Evolutionary conservation across 352 stramenopile species (phyloP), one percentile per base, ranked within the genome.

Genomic region (Achlya hypogyna): DNA sequence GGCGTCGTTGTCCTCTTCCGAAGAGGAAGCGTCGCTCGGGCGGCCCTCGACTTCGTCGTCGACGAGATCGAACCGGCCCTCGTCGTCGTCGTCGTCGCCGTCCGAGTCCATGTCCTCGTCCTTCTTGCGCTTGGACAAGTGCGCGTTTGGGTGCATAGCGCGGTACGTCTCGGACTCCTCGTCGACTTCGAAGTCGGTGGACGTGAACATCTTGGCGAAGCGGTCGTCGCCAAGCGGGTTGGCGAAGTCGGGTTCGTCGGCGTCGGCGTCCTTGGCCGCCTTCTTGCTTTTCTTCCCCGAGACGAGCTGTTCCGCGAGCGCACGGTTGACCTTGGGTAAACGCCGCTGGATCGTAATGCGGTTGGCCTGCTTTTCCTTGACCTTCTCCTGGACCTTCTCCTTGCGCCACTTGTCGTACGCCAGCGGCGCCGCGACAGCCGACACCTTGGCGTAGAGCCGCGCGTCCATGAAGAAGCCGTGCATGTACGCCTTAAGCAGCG

Each of bases 391-490:
- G 31, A 99, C 78, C 75, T 98, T 96, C 54, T 98, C 91, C 74
- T 98, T 98, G 28, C 92, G 84, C 73, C 95, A 99, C 67, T 98
- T 87, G 72, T 99, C 95, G 76, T 99, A 99, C 63, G 97, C 96
- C 63, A 98, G 98, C 53, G 97, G 97, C 72, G 98, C 96, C 12
- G 94, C 90, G 43, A 99, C 96, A 42, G 94, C 90, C 72, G 96
- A 89, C 31, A 99, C 88, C 75, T 97, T 97, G 68, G 95, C 93
- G 79, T 99, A 98, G 38, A 99, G 77, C 25, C 95, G 91, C 31
- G 94, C 96, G 73, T 99, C 96, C 81, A 99, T 99, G 77, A 99
- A 99, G 81, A 98, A 99, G 51, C 97, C 97, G 80, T 99, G 97
- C 97, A 99, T 99, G 82, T 99, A 99, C 10, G 95, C 96, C 72